A percentile compares a stretch with the other conserved stretches of the same genome.
These are phyloP conservation scores for Cyclospora cayetanensis DNA, from an alignment of 169 alveolate species.

Conservation along the genomic window DNA sequence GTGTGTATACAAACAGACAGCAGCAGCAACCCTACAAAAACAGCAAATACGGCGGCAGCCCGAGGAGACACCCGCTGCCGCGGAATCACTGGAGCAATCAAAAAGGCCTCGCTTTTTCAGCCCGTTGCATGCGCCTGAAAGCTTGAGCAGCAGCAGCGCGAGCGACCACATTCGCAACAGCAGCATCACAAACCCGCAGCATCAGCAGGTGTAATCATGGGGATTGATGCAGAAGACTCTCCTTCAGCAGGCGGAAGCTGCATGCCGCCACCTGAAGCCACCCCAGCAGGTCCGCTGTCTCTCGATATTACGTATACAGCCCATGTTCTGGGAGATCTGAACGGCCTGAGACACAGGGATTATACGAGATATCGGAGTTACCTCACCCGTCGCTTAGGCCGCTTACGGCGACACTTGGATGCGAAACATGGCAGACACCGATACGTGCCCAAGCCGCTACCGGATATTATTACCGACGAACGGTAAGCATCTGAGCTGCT, in stretches of 20 bases:
- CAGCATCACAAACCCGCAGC: background rate
- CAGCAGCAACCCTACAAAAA: too few species aligned
- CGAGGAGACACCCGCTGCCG: too few species aligned
- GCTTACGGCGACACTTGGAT: constrained; percentile 1
- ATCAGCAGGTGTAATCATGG: background rate
- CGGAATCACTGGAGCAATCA: too few species aligned
- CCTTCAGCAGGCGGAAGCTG: background rate
- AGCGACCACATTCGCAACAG: background rate
- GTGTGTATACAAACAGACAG: too few species aligned
- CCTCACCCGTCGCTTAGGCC: constrained; percentile 33
- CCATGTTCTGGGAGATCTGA: constrained; percentile 19
- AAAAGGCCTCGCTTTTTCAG: too few species aligned
- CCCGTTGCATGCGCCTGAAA: too few species aligned
- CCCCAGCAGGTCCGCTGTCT: background rate
- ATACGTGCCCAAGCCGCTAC: background rate
- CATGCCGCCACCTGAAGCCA: background rate
- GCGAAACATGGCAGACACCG: constrained; percentile 12
- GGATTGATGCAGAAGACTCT: background rate
- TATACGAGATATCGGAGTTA: constrained; percentile 59
- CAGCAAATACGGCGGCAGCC: too few species aligned
- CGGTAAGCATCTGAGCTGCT: background rate
- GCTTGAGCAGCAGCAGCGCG: background rate
- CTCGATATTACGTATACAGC: background rate
- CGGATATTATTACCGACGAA: background rate
- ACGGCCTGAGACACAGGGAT: constrained; percentile 67